These are phyloP conservation scores for Erigeron canadensis DNA, from an alignment of 129 eudicot species.

Conservation along the genomic window DNA sequence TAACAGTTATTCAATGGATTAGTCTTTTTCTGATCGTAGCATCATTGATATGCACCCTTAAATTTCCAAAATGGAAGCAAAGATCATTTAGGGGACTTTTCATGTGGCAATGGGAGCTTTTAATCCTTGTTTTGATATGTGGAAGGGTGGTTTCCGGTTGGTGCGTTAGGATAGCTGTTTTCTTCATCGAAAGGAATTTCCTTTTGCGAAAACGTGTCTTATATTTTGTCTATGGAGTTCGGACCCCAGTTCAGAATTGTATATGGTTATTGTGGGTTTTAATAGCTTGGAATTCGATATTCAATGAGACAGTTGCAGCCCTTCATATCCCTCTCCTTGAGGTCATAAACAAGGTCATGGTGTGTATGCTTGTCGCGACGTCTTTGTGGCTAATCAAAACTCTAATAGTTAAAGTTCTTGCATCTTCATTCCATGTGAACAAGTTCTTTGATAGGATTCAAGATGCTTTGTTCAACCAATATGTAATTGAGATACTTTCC, in stretches of 20 bases:
- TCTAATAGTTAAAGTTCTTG: conserved; percentile 37
- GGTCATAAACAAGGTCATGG: conserved; percentile 36
- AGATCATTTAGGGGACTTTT: conserved; percentile 31
- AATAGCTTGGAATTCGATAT: conserved; percentile 34
- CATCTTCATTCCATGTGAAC: conserved; percentile 38
- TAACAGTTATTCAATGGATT: conserved; percentile 49
- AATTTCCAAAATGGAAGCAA: conserved; percentile 37
- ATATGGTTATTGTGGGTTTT: conserved; percentile 39
- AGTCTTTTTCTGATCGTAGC: conserved; percentile 44
- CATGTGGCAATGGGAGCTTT: conserved; percentile 46
- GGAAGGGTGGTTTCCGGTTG: conserved; percentile 44
- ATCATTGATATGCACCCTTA: conserved; percentile 29
- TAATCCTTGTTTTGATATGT: conserved; percentile 36
- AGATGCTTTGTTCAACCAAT: conserved; percentile 39
- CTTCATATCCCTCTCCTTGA: conserved; percentile 28
- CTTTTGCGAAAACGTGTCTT: conserved; percentile 29
- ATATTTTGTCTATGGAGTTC: conserved; percentile 41
- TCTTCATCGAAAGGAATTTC: conserved; percentile 37
- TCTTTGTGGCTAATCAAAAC: conserved; percentile 39
- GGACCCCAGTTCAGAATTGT: conserved; percentile 39
- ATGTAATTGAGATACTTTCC: conserved; percentile 37
- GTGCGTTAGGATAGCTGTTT: conserved; percentile 33
- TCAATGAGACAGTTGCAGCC: conserved; percentile 23
- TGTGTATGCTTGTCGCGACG: conserved; percentile 38
- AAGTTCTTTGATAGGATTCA: conserved; percentile 41